Evolutionary conservation across 768 basidiomycete species (phyloP).

Genomic region (Agaricus subrufescens): DNA sequence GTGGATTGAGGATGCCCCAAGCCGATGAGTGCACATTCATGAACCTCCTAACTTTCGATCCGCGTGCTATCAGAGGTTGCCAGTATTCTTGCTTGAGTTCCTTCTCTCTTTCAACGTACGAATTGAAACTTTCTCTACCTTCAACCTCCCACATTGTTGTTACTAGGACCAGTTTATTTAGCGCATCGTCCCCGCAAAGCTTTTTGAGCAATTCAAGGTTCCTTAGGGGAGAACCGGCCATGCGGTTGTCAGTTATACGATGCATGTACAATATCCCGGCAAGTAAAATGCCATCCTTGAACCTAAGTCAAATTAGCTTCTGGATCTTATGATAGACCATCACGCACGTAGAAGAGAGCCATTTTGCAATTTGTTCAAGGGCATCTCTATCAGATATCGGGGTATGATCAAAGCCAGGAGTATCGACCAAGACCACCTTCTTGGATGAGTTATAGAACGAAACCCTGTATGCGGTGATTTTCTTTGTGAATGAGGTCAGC

Average conservation of each 20-base stretch:
- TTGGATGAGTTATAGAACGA: background rate
- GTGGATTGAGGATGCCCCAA: background rate
- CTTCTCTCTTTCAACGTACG: background rate
- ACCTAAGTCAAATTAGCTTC: background rate
- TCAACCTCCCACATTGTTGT: background rate
- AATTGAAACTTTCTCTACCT: background rate
- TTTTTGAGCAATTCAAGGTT: background rate
- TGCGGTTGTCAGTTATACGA: background rate
- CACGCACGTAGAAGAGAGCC: background rate
- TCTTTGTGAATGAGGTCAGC: background rate
- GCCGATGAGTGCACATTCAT: background rate
- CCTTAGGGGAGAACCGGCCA: background rate
- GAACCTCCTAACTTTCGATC: background rate
- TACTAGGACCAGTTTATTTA: background rate
- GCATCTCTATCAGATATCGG: background rate
- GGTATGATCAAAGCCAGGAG: background rate
- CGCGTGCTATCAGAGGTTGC: background rate
- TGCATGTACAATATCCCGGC: background rate
- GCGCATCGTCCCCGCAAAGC: background rate
- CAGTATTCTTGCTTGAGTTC: background rate
- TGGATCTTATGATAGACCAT: background rate
- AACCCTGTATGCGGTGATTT: background rate
- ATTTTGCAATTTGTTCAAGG: too few relatives aligned
- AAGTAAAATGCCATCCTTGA: background rate
- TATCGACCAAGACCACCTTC: background rate